A percentile compares a stretch with the other conserved stretches of the same genome.
Evolutionary conservation across 495 filamentous ascomycete genomes (phyloP).

Genomic region (Neurospora sp.): DNA sequence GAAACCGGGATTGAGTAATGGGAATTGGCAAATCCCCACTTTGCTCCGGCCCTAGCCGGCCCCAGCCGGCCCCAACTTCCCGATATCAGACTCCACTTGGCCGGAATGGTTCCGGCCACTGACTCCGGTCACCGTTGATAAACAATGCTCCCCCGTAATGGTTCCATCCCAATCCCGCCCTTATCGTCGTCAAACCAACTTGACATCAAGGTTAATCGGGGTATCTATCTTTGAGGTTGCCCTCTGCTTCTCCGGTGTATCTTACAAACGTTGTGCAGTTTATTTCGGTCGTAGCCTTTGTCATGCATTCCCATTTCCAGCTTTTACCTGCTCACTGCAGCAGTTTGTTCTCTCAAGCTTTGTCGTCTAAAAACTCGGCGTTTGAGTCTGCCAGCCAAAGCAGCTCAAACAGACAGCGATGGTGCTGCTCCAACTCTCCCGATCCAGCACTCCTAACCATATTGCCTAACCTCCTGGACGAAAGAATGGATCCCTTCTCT

Average conservation of each 20-base stretch:
- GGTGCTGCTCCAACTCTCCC: slow-evolving; percentile 23
- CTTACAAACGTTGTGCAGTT: neutral
- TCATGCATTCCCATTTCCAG: neutral
- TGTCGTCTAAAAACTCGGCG: neutral
- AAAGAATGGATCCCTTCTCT: slow-evolving; percentile 16
- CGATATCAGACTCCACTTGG: slow-evolving; percentile 9
- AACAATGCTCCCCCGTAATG: neutral
- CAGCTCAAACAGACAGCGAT: slow-evolving; percentile 18
- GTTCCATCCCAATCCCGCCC: neutral
- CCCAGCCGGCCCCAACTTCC: slow-evolving; percentile 16
- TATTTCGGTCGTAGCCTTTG: neutral
- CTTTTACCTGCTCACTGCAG: neutral
- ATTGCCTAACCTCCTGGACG: slow-evolving; percentile 46
- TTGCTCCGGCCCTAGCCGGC: slow-evolving; percentile 26
- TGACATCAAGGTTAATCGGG: neutral
- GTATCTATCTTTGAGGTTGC: neutral
- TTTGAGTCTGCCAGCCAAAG: slow-evolving; percentile 15
- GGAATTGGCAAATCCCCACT: slow-evolving; percentile 11
- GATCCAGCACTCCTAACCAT: slow-evolving; percentile 6
- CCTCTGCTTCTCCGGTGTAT: neutral
- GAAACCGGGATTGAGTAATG: slow-evolving; percentile 13
- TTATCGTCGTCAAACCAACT: neutral
- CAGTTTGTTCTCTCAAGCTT: neutral
- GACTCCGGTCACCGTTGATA: neutral
- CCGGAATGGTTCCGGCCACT: slow-evolving; percentile 26